These are phyloP conservation scores for Lichtheimia ornata DNA, from an alignment of 371 early-diverging fungal genomes.

Conservation along the genomic window DNA sequence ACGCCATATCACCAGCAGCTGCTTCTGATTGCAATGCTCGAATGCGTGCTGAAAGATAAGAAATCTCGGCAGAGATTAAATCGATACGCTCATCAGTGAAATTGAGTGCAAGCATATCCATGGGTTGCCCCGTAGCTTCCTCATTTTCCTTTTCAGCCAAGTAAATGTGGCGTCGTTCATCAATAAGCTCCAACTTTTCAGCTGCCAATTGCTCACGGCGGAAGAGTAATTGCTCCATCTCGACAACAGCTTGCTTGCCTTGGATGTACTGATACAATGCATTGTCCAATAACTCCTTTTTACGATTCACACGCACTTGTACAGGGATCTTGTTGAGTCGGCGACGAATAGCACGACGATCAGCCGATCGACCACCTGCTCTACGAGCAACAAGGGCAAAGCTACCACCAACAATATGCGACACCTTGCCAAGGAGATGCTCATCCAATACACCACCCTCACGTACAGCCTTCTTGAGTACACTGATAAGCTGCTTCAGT, in stretches of 20 bases:
- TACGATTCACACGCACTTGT: slow-evolving; percentile 39
- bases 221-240: slow-evolving; percentile 52
- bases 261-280: slow-evolving; percentile 52
- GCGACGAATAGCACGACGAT: slow-evolving; percentile 31
- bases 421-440: slow-evolving; percentile 27
- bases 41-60: slow-evolving; percentile 73
- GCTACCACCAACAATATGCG: slow-evolving; percentile 30
- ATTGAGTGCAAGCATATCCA: slow-evolving; percentile 57
- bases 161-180: slow-evolving; percentile 72
- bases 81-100: slow-evolving; percentile 85
- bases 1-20: slow-evolving; percentile 36
- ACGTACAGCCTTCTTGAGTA: slow-evolving; percentile 45
- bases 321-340: slow-evolving; percentile 50
- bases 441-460: slow-evolving; percentile 41
- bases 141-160: slow-evolving; percentile 61
- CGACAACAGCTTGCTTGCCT: slow-evolving; percentile 55
- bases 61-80: slow-evolving; percentile 82
- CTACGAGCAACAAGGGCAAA: slow-evolving; percentile 33
- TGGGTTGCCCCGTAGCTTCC: slow-evolving; percentile 48
- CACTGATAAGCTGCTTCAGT: slow-evolving; percentile 47
- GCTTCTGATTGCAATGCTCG: slow-evolving; percentile 74
- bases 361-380: slow-evolving; percentile 14
- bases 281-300: slow-evolving; percentile 68
- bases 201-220: slow-evolving; percentile 62
- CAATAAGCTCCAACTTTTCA: slow-evolving; percentile 72